A percentile compares a stretch with the other conserved stretches of the same genome.
phyloP scores from a whole-genome alignment of 2,329 filamentous ascomycete genomes.

The Ophiostoma tasmaniense region DNA sequence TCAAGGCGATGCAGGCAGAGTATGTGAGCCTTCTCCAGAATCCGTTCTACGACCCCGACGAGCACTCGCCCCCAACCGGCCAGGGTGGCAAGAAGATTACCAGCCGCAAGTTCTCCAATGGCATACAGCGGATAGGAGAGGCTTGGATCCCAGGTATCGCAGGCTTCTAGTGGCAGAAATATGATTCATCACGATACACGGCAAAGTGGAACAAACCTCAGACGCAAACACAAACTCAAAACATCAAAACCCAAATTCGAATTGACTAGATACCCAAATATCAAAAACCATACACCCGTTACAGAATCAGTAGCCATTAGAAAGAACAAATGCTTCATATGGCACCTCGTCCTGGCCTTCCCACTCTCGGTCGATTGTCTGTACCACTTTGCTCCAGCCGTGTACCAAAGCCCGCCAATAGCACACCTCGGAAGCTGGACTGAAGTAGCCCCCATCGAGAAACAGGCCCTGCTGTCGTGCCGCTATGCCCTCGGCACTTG shows the following conservation, averaged over 20 bases:
- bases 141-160: conserved; percentile 68
- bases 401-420: conserved; percentile 41
- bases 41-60: conserved; percentile 87
- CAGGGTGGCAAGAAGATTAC: conserved; percentile 61
- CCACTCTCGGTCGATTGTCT: conserved; percentile 30
- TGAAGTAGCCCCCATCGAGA: conserved; percentile 33
- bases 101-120: conserved; percentile 69
- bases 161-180: conserved; percentile 36
- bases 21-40: conserved; percentile 87
- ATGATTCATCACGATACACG: neutral
- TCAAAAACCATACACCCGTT: neutral
- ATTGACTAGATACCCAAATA: neutral
- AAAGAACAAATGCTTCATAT: conserved; percentile 34
- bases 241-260: neutral
- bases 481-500: conserved; percentile 30
- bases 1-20: conserved; percentile 83
- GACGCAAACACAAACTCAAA: neutral
- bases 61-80: conserved; percentile 55
- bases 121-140: conserved; percentile 80
- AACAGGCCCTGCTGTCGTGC: conserved; percentile 34
- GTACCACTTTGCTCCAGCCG: conserved; percentile 35
- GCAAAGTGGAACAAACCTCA: neutral
- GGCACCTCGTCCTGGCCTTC: conserved; percentile 28
- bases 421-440: conserved; percentile 37
- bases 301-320: conserved; percentile 21